Conservation (phyloP, 805 yeast species). For the Sporopachydermia lactativora region DNA sequence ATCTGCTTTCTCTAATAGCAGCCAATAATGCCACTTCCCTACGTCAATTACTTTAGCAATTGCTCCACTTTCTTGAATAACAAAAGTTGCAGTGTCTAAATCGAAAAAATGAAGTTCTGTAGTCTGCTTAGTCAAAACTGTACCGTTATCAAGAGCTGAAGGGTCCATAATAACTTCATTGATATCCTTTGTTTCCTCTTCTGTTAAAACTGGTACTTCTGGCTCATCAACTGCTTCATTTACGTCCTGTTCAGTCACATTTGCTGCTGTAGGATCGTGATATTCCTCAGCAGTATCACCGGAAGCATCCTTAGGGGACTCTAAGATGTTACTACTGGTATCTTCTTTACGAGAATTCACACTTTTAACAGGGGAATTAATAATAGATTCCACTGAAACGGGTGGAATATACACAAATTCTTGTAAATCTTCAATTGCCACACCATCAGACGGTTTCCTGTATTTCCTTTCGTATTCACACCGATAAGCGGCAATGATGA, state of each 20-base stretch:
- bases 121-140: conserved; percentile 7
- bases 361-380: neutral
- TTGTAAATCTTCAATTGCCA: conserved; percentile 32
- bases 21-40: conserved; percentile 37
- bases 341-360: neutral
- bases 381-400: neutral
- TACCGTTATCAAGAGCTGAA: neutral
- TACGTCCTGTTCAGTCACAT: neutral
- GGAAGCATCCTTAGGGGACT: neutral
- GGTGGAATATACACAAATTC: conserved; percentile 35
- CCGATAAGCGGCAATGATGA: conserved; percentile 40
- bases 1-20: conserved; percentile 27
- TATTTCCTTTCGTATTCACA: conserved; percentile 72
- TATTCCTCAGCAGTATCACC: neutral
- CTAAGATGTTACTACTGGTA: no score
- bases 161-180: conserved; percentile 9
- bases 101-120: conserved; percentile 47
- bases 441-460: conserved; percentile 33
- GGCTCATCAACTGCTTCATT: neutral
- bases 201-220: neutral
- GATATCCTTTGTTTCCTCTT: conserved; percentile 10
- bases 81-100: conserved; percentile 32
- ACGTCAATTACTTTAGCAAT: conserved; percentile 28
- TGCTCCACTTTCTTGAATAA: conserved; percentile 23
- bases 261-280: neutral